Percentiles rank a stretch among this genome's conserved stretches.
Evolutionary conservation across 2,329 filamentous ascomycete species (phyloP).

Genomic region (Penicillium sp.): DNA sequence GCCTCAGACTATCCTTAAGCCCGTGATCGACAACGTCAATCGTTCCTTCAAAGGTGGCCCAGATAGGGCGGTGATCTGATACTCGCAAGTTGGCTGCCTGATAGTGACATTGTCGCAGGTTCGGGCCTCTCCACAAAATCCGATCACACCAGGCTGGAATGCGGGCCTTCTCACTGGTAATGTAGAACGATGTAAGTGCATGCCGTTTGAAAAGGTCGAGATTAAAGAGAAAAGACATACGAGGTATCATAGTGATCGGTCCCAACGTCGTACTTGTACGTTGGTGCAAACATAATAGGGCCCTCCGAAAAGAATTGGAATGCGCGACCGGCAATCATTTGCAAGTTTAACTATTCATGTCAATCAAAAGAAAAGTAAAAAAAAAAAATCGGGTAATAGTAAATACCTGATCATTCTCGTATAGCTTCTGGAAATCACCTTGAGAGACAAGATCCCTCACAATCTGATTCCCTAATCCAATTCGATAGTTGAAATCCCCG

Average conservation of each 20-base stretch:
- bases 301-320: constrained; percentile 93
- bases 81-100: constrained; percentile 77
- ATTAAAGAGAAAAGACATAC: constrained; percentile 50
- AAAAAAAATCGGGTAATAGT: constrained; percentile 4
- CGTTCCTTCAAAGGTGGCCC: constrained; percentile 78
- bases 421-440: constrained; percentile 71
- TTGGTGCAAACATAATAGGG: constrained; percentile 82
- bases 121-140: constrained; percentile 79
- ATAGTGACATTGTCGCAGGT: constrained; percentile 79
- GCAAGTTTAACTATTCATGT: constrained; percentile 68
- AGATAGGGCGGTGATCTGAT: constrained; percentile 95
- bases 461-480: constrained; percentile 75
- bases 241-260: constrained; percentile 89
- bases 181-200: constrained; percentile 35
- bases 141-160: constrained; percentile 98
- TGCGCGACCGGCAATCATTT: constrained; percentile 88
- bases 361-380: constrained; percentile 3
- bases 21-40: constrained; percentile 77
- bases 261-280: constrained; percentile 92
- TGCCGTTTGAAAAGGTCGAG: background rate
- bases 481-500: constrained; percentile 97
- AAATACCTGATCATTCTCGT: constrained; percentile 81
- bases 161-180: constrained; percentile 82
- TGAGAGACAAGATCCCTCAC: constrained; percentile 71
- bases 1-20: constrained; percentile 68